These are phyloP conservation scores for Trametes maxima DNA, from an alignment of 768 basidiomycete genomes.

Conservation along the genomic window DNA sequence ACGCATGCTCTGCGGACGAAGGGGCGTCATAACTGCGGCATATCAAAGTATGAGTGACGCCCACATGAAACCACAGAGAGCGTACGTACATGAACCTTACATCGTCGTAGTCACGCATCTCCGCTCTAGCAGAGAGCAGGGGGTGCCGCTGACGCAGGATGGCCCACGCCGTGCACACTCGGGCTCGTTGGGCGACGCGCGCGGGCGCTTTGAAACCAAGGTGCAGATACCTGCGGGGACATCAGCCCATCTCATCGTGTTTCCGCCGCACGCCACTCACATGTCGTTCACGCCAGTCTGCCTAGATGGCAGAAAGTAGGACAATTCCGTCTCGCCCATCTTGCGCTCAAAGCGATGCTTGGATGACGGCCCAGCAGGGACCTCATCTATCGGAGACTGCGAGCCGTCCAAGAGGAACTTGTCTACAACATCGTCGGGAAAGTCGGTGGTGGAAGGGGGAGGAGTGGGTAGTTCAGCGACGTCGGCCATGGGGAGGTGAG, in stretches of 20 bases:
- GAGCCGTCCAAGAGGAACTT: background rate
- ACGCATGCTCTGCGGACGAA: constrained; percentile 43
- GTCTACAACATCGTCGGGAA: constrained; percentile 4
- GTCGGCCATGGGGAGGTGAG: constrained; percentile 1
- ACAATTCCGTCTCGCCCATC: constrained; percentile 75
- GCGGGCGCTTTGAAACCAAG: constrained; percentile 60
- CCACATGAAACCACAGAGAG: background rate
- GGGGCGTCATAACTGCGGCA: constrained; percentile 50
- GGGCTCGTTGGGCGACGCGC: constrained; percentile 42
- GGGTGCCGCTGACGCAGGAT: constrained; percentile 72
- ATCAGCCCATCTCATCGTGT: background rate
- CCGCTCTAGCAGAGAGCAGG: constrained; percentile 62
- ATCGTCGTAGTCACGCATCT: constrained; percentile 63
- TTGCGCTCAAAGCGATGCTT: constrained; percentile 45
- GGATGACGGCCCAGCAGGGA: background rate
- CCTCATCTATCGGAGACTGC: background rate
- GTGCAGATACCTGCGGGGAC: constrained; percentile 69
- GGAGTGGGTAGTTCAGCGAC: constrained; percentile 24
- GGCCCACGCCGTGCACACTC: constrained; percentile 68
- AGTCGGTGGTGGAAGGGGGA: constrained; percentile 20
- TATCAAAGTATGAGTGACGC: background rate
- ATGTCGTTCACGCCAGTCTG: constrained; percentile 86
- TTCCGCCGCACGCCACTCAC: constrained; percentile 42
- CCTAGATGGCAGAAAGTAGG: constrained; percentile 81
- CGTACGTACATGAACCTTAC: constrained; percentile 64